Evolutionary conservation across 176 grass and related monocot genomes (phyloP), one percentile per base, ranked within the genome.

Genomic region (Oropetium thomaeum): DNA sequence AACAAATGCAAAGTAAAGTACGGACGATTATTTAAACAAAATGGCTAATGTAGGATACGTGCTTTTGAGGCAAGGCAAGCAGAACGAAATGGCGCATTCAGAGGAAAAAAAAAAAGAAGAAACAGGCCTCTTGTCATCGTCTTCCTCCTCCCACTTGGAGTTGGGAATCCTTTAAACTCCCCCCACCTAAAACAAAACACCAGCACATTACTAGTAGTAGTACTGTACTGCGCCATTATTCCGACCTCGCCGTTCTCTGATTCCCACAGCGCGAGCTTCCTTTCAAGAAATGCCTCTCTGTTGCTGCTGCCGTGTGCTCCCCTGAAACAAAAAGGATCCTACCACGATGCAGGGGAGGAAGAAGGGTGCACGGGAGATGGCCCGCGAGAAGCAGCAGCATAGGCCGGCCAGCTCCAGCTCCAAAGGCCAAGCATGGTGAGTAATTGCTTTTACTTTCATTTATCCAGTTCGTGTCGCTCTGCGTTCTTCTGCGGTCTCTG

Each of bases 381-480:
- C 59, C 1, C 49, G 28, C 67, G 73, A 87, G 57, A 27, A 57
- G 38, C 51, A 13, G n/a, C 52, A 23, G 61, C n/a, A n/a, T n/a
- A n/a, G n/a, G n/a, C 76, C 65, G 51, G 85, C 59, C 7, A 27
- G n/a, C n/a, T n/a, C 64, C 22, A 79, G 76, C 69, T 90, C 92
- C 69, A 90, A 86, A 84, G 89, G 92, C 76, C 96, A 99, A 90
- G 92, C 96, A 70, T 99, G 96, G 96, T 54, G 62, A 77, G 80
- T 69, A 28, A 52, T 27, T 69, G 70, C 34, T 30, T 37, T 31
- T 1, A 27, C 69, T 15, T 44, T n/a, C 9, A 16, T 69, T 68
- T 49, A 8, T n/a, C 10, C 47, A 4, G 32, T 80, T 62, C 39
- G n/a, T 31, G 12, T 14, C 61, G 27, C 28, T 60, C 13, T 17